These are phyloP conservation scores for Zhuliangozyma parablackwelliae DNA, from an alignment of 1,139 yeast genomes.

Conservation along the genomic window DNA sequence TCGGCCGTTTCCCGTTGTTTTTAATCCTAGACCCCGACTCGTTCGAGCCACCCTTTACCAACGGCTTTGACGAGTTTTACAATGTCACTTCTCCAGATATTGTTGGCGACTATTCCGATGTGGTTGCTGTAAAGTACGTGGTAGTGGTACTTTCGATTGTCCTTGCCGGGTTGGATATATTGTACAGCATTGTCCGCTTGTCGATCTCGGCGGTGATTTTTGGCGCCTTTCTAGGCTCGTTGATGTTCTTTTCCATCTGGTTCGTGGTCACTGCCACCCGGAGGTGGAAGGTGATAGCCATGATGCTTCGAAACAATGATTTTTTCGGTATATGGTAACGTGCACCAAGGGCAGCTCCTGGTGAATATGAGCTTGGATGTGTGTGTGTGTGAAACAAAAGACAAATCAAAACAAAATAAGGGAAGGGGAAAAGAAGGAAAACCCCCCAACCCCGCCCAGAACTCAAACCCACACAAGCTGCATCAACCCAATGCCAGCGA, in stretches of 20 bases:
- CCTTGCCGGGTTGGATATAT: conserved; percentile 17
- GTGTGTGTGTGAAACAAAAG: neutral
- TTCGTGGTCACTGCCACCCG: conserved; percentile 10
- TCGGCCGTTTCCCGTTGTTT: conserved; percentile 15
- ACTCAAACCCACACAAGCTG: too few relatives aligned
- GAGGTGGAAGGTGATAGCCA: conserved; percentile 11
- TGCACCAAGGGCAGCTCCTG: too few relatives aligned
- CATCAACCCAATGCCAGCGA: too few relatives aligned
- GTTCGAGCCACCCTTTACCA: conserved; percentile 27
- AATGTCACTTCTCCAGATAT: conserved; percentile 9
- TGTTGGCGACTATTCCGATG: conserved; percentile 4
- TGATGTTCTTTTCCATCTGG: conserved; percentile 11
- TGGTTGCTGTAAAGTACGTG: conserved; percentile 3
- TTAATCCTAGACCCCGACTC: conserved; percentile 22
- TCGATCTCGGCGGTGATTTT: conserved; percentile 14
- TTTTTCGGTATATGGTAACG: conserved; percentile 8
- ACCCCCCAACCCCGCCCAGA: neutral
- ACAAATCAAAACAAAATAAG: neutral
- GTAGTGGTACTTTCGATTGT: conserved; percentile 7
- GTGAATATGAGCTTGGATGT: neutral
- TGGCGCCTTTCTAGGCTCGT: conserved; percentile 11
- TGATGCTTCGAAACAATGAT: conserved; percentile 9
- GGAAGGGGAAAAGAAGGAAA: neutral
- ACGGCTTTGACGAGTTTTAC: conserved; percentile 14
- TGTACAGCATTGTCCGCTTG: conserved; percentile 17